These are phyloP conservation scores for Aureobasidium namibiae DNA, from an alignment of 2,329 filamentous ascomycete genomes.

Conservation along the genomic window DNA sequence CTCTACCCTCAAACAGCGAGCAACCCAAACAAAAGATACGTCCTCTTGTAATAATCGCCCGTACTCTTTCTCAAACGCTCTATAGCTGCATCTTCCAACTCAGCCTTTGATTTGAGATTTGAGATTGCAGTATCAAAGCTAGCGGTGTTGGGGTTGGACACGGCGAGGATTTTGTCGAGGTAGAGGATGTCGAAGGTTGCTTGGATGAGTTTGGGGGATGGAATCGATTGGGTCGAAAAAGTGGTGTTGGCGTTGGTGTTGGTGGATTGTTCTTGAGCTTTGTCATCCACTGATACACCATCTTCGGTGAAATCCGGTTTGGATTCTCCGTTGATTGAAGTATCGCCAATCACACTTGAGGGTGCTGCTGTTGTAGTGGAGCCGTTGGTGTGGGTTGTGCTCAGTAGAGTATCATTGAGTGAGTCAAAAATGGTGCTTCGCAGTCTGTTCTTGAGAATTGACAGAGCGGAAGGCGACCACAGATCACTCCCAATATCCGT, in stretches of 20 bases:
- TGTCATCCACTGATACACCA: too few species aligned
- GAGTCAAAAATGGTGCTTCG: slow-evolving; percentile 42
- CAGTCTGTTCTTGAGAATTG: slow-evolving; percentile 53
- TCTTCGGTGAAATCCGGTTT: too few species aligned
- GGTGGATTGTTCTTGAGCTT: background rate
- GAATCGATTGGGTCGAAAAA: slow-evolving; percentile 15
- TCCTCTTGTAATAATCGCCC: slow-evolving; percentile 75
- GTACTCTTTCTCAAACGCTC: slow-evolving; percentile 55
- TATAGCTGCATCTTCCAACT: slow-evolving; percentile 40
- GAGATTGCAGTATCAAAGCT: slow-evolving; percentile 21
- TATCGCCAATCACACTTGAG: slow-evolving; percentile 11
- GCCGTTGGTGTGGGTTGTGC: slow-evolving; percentile 7
- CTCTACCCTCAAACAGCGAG: too few species aligned
- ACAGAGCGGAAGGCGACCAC: slow-evolving; percentile 66
- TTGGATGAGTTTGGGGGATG: slow-evolving; percentile 28
- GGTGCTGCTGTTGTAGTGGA: background rate
- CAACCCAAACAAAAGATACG: slow-evolving; percentile 72
- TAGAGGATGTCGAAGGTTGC: slow-evolving; percentile 37
- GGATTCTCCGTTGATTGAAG: slow-evolving; percentile 11
- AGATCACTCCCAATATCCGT: slow-evolving; percentile 63
- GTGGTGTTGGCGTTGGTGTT: slow-evolving; percentile 11
- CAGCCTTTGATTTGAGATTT: slow-evolving; percentile 39
- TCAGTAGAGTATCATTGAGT: slow-evolving; percentile 25
- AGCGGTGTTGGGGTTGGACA: background rate
- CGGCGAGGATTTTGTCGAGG: slow-evolving; percentile 25